A percentile compares a stretch with the other conserved stretches of the same genome.
Conservation (phyloP, 2,329 filamentous ascomycete genomes). For the Elsinoe perseae region DNA sequence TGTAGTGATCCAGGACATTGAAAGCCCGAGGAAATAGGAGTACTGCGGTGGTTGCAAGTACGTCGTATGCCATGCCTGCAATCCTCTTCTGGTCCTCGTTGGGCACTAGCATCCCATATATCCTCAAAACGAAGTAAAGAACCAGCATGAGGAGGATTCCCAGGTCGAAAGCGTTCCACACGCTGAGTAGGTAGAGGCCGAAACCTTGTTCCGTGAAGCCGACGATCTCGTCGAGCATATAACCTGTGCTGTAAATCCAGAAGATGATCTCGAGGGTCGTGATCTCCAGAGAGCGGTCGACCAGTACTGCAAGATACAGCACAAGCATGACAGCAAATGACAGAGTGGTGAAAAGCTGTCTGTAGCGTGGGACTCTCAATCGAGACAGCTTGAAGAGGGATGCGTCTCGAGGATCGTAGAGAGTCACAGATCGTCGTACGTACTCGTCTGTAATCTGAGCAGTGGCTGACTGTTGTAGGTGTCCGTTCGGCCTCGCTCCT, state of each 20-base stretch:
- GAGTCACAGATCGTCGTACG: constrained; percentile 64
- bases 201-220: constrained; percentile 97
- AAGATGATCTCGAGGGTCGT: constrained; percentile 80
- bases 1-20: constrained; percentile 87
- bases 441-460: constrained; percentile 25
- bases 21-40: constrained; percentile 85
- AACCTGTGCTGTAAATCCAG: constrained; percentile 96
- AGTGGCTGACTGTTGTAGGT: constrained; percentile 26
- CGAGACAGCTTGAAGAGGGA: constrained; percentile 88
- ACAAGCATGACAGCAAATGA: constrained; percentile 79
- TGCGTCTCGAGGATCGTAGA: constrained; percentile 86
- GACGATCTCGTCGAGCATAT: constrained; percentile 93
- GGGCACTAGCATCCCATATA: constrained; percentile 78
- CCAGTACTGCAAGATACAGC: constrained; percentile 75
- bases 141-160: constrained; percentile 81
- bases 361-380: constrained; percentile 81
- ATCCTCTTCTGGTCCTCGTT: constrained; percentile 57
- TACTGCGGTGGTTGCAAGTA: constrained; percentile 85
- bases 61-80: constrained; percentile 83
- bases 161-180: constrained; percentile 94
- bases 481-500: constrained; percentile 26
- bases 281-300: constrained; percentile 67
- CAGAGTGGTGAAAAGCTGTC: constrained; percentile 80
- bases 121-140: constrained; percentile 79
- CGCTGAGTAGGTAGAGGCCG: constrained; percentile 92